Conservation (phyloP, 257 asterid species). For the Solanum habrochaites region DNA sequence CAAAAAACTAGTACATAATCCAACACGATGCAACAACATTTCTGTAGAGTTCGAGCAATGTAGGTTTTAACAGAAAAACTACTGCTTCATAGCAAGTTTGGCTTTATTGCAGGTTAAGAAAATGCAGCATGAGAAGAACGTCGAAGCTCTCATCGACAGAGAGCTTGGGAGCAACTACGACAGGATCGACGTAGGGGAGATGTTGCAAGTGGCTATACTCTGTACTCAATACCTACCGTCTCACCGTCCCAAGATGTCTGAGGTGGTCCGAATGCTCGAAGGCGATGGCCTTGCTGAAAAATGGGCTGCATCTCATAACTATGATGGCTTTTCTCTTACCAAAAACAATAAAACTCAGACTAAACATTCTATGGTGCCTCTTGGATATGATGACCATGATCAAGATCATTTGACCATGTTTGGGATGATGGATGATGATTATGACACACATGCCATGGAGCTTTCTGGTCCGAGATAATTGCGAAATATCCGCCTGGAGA, state of each 20-base stretch:
- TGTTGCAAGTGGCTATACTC: constrained; percentile 92
- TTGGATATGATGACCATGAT: constrained; percentile 29
- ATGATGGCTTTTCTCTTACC: constrained; percentile 19
- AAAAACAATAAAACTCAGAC: constrained; percentile 5
- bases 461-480: constrained; percentile 88
- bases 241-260: constrained; percentile 91
- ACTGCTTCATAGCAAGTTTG: background rate
- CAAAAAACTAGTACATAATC: background rate
- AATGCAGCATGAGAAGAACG: constrained; percentile 57
- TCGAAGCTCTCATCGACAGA: constrained; percentile 56
- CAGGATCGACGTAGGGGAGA: constrained; percentile 70
- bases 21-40: background rate
- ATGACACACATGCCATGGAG: constrained; percentile 88
- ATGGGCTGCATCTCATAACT: constrained; percentile 87
- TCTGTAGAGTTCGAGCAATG: background rate
- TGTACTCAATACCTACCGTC: constrained; percentile 78
- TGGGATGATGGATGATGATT: constrained; percentile 76
- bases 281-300: constrained; percentile 94
- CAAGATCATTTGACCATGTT: constrained; percentile 38
- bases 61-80: background rate
- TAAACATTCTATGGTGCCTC: background rate
- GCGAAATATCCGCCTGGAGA: background rate
- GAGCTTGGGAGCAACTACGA: constrained; percentile 61
- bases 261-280: constrained; percentile 84
- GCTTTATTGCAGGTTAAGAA: constrained; percentile 52